Evolutionary conservation across 192 early-diverging fungal genomes (phyloP), one percentile per base, ranked within the genome.

Genomic region (Geranomyces variabilis): DNA sequence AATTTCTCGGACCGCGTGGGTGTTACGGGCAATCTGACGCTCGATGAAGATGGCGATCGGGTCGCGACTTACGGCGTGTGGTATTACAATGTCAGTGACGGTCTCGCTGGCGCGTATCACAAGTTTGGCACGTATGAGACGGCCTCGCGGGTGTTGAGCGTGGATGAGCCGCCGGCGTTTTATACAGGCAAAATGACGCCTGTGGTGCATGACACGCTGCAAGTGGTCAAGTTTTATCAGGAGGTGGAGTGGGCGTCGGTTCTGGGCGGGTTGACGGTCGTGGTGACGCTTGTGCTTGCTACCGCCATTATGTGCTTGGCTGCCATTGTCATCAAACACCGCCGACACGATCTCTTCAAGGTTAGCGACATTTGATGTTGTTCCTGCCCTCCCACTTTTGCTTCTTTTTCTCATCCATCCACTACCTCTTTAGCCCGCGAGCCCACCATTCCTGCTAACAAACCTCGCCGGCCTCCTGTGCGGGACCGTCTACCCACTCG

Each of bases 301-400:
- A 22, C 31, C 1, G 68, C 22, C 3, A 15, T 61, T 8, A 15
- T 61, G n/a, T 14, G 30, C 5, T 17, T 70, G 55, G 44, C 44
- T 33, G 55, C 17, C 31, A 45, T 70, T 46, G 55, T 70, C 13
- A 14, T 24, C 13, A 21, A 19, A 26, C 3, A 19, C 6, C 15
- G 70, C 22, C 0, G 28, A 28, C 43, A 47, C 48, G 12, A 43
- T 12, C 15, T 47, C 5, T 63, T 63, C 59, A 71, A 71, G 70
- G 60, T 63, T n/a, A n/a, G 49, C 26, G 15, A 53, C 51, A 4
- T 4, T 8, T n/a, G 6, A 53, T 24, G 19, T n/a, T 26, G 24
- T n/a, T 26, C 51, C 4, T 6, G 15, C 17, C 7, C 24, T 53
- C 51, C 51, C 36, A 41, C 10, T 41, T 41, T 22, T 60, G 1